phyloP scores from a whole-genome alignment of 371 early-diverging fungal genomes.

The Rhizomucor miehei region DNA sequence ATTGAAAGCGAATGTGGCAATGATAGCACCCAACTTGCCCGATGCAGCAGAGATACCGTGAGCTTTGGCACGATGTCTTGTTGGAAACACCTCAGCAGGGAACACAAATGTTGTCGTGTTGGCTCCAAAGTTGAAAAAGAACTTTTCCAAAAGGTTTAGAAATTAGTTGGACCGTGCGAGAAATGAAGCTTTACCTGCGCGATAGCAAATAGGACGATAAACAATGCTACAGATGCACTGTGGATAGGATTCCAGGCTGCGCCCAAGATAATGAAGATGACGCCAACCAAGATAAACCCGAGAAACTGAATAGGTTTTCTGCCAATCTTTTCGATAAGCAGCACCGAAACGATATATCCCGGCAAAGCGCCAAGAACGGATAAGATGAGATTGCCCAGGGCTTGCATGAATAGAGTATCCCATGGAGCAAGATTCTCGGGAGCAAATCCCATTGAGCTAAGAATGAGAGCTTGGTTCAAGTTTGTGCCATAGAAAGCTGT shows the following conservation, averaged over 20 bases:
- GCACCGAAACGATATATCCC: constrained; percentile 57
- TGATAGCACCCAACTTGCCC: constrained; percentile 69
- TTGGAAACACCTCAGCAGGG: constrained; percentile 54
- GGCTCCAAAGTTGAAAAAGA: constrained; percentile 73
- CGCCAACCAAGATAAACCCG: constrained; percentile 68
- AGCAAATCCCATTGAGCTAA: constrained; percentile 45
- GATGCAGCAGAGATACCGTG: constrained; percentile 70
- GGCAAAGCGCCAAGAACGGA: constrained; percentile 59
- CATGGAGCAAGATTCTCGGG: constrained; percentile 22
- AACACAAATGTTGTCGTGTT: constrained; percentile 41
- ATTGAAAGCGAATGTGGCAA: constrained; percentile 53
- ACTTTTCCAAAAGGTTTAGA: constrained; percentile 18
- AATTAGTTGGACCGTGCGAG: too few species aligned
- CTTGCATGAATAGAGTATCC: constrained; percentile 32
- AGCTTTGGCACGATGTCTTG: constrained; percentile 55
- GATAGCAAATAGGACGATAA: constrained; percentile 47
- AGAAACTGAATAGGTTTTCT: constrained; percentile 73
- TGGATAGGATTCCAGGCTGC: constrained; percentile 39
- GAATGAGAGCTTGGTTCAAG: constrained; percentile 50
- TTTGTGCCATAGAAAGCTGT: constrained; percentile 45
- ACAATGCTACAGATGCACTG: constrained; percentile 27
- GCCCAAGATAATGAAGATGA: constrained; percentile 67
- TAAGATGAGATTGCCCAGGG: constrained; percentile 59
- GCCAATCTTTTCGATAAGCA: constrained; percentile 69
- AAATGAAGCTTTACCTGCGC: constrained; percentile 22